Conservation (phyloP, 2,329 filamentous ascomycete species). For the Myriosclerotinia curreyana region DNA sequence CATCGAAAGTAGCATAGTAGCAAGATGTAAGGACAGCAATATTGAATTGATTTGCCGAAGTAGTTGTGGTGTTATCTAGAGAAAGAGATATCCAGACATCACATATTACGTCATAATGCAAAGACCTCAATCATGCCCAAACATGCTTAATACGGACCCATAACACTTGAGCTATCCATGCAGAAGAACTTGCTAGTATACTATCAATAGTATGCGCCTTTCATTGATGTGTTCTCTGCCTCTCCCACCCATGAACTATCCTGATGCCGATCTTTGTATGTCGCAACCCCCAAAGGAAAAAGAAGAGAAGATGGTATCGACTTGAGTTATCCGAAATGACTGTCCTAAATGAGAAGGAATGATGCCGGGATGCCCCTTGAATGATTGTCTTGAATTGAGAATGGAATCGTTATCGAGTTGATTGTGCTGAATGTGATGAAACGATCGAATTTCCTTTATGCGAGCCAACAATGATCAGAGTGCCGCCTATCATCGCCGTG, state of each 20-base stretch:
- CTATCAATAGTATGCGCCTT: too few relatives aligned
- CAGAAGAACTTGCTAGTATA: too few relatives aligned
- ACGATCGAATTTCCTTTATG: too few relatives aligned
- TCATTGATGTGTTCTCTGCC: neutral
- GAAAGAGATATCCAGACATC: neutral
- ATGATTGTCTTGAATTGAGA: too few relatives aligned
- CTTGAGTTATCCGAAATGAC: neutral
- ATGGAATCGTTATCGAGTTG: too few relatives aligned
- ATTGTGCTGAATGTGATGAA: too few relatives aligned
- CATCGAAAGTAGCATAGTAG: neutral
- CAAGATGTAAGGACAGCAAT: neutral
- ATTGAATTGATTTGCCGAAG: neutral
- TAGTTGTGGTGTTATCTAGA: neutral
- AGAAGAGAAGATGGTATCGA: neutral
- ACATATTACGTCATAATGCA: too few relatives aligned
- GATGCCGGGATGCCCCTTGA: neutral
- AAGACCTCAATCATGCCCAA: neutral
- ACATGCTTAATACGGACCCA: neutral
- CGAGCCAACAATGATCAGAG: too few relatives aligned
- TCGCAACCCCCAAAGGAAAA: neutral
- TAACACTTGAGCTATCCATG: neutral
- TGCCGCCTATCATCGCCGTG: too few relatives aligned
- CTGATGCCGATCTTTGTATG: neutral
- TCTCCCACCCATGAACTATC: too few relatives aligned
- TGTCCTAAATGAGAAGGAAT: too few relatives aligned